Conservation (phyloP, 345 rosid genomes). For the Raphanus raphanistrum region DNA sequence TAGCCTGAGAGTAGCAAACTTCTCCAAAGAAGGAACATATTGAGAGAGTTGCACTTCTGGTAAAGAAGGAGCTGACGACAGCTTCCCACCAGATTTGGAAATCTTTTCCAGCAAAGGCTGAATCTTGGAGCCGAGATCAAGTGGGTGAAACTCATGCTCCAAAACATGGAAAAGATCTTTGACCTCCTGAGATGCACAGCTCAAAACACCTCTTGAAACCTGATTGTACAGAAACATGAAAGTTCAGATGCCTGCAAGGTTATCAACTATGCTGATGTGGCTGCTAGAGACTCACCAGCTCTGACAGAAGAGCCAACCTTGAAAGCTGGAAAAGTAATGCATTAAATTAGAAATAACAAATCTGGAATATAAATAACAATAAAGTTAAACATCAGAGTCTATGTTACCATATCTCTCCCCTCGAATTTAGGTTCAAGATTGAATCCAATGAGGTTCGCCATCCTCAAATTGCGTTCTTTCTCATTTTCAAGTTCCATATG, state of each 20-base stretch:
- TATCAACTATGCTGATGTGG: conserved; percentile 10
- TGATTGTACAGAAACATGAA: conserved; percentile 26
- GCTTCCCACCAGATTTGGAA: conserved; percentile 84
- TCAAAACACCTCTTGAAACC: conserved; percentile 87
- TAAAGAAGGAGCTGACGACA: conserved; percentile 82
- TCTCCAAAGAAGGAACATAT: conserved; percentile 81
- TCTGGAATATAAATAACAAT: background rate
- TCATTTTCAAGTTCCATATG: conserved; percentile 88
- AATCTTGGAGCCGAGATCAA: conserved; percentile 75
- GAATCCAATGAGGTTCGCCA: conserved; percentile 95
- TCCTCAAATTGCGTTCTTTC: conserved; percentile 87
- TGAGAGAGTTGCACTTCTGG: conserved; percentile 83
- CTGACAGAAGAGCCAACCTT: conserved; percentile 73
- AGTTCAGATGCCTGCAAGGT: background rate
- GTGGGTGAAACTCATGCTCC: conserved; percentile 82
- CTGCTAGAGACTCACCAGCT: conserved; percentile 63
- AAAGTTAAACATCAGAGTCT: conserved; percentile 30
- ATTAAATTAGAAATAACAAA: conserved; percentile 21
- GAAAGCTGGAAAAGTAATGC: conserved; percentile 61
- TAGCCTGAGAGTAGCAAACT: conserved; percentile 80
- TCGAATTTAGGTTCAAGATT: conserved; percentile 83
- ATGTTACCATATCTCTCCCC: conserved; percentile 80
- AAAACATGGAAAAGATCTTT: conserved; percentile 86
- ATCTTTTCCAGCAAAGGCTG: conserved; percentile 72
- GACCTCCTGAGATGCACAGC: conserved; percentile 92